Percentiles rank a stretch among this genome's conserved stretches.
These are phyloP conservation scores for Coffea canephora DNA, from an alignment of 257 asterid species.

Conservation along the genomic window DNA sequence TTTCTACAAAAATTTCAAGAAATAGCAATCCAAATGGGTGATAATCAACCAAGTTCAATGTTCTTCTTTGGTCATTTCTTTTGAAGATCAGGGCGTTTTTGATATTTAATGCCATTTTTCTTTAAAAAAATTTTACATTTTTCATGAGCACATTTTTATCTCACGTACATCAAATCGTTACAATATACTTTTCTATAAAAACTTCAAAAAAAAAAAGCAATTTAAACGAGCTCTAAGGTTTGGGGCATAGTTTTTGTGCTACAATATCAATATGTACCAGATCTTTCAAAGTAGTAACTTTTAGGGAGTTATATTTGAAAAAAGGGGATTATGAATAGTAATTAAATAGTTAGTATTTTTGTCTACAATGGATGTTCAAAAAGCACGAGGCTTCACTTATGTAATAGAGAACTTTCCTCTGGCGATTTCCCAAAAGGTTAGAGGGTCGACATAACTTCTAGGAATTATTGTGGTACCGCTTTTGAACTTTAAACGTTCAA, in stretches of 20 bases:
- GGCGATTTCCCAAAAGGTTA: not conserved
- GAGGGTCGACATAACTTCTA: not conserved
- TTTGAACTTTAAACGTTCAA: not conserved
- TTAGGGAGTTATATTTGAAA: not conserved
- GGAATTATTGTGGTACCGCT: not conserved
- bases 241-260: not conserved
- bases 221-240: not conserved
- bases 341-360: not conserved
- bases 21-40: too few species aligned
- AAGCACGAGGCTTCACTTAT: not conserved
- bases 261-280: too few species aligned
- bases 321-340: too few species aligned
- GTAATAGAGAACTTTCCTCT: not conserved
- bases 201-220: too few species aligned
- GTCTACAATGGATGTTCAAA: not conserved
- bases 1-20: too few species aligned
- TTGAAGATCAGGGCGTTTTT: not conserved
- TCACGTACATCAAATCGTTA: too few species aligned
- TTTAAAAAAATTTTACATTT: too few species aligned
- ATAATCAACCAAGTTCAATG: not conserved
- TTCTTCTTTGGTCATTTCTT: not conserved
- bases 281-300: too few species aligned
- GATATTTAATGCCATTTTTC: too few species aligned
- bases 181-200: too few species aligned
- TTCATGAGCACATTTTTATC: too few species aligned